Evolutionary conservation across 1,284 basidiomycete species (phyloP), one percentile per base, ranked within the genome.

Genomic region (Ganoderma leucocontextum): DNA sequence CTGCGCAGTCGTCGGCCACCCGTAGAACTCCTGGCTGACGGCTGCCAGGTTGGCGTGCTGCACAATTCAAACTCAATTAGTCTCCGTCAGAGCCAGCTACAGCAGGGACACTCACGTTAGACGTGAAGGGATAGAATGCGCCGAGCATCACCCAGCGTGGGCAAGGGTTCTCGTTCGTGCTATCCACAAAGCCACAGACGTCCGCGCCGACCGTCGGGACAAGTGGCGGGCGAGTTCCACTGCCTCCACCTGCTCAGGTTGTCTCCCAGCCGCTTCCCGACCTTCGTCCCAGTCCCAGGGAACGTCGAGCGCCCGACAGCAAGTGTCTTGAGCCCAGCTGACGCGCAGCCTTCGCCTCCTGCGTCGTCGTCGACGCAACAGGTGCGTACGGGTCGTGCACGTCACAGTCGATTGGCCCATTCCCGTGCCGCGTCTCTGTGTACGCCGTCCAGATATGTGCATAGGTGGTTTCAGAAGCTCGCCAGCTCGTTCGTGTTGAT

Each of bases 401-500:
- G 72, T 91, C 85, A 75, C 92, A 92, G 75, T 90, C 88, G 12
- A 85, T 75, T 10, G 91, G 79, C 2, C 89, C 89, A 72, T 92
- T 92, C 4, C 83, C 82, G 72, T 92, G 90, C 17, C 84, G 79
- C 10, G n/a, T n/a, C n/a, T n/a, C n/a, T n/a, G n/a, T n/a, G n/a
- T n/a, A n/a, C n/a, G n/a, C n/a, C n/a, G n/a, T n/a, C n/a, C n/a
- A n/a, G n/a, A n/a, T n/a, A n/a, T n/a, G n/a, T n/a, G n/a, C n/a
- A n/a, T n/a, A n/a, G n/a, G n/a, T n/a, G n/a, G n/a, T n/a, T n/a
- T n/a, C n/a, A n/a, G n/a, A n/a, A n/a, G n/a, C n/a, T n/a, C 4
- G 89, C 78, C 12, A 90, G 89, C 69, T 91, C 90, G 75, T 91
- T 91, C 89, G 91, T 91, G 73, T 91, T 90, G 52, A 91, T 91